Evolutionary conservation across 345 rosid genomes (phyloP).

Genomic region (Acer negundo): DNA sequence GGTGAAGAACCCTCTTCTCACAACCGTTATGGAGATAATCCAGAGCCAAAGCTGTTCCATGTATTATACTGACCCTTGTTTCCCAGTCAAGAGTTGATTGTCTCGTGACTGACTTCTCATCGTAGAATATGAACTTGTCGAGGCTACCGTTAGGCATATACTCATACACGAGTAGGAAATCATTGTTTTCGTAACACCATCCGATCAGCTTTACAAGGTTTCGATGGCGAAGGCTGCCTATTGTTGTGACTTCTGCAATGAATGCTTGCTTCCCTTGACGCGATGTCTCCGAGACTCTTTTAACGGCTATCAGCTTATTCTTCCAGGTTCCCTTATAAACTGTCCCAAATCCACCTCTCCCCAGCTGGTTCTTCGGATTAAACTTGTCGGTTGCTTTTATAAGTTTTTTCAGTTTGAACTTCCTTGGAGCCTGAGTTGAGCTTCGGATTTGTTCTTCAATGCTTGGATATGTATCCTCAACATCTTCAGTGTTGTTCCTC

Average conservation of each 20-base stretch:
- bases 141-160: conserved; percentile 72
- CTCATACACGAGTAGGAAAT: conserved; percentile 71
- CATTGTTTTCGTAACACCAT: conserved; percentile 65
- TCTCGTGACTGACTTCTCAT: conserved; percentile 21
- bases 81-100: conserved; percentile 49
- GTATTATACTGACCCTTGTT: conserved; percentile 45
- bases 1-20: conserved; percentile 65
- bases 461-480: conserved; percentile 36
- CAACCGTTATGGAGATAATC: conserved; percentile 77
- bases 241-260: conserved; percentile 75
- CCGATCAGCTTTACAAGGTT: conserved; percentile 77
- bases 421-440: conserved; percentile 50
- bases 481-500: conserved; percentile 18
- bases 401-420: conserved; percentile 52
- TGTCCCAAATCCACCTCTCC: conserved; percentile 79
- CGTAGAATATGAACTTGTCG: conserved; percentile 50
- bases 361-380: conserved; percentile 53
- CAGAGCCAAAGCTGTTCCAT: conserved; percentile 66
- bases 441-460: conserved; percentile 55
- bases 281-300: conserved; percentile 60
- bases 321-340: conserved; percentile 64
- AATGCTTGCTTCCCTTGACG: conserved; percentile 80
- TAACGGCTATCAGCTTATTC: conserved; percentile 64
- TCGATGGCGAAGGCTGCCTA: conserved; percentile 64
- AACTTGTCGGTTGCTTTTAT: conserved; percentile 62